Evolutionary conservation across 2,329 filamentous ascomycete species (phyloP), one percentile per base, ranked within the genome.

Genomic region (Colletotrichum sp.): DNA sequence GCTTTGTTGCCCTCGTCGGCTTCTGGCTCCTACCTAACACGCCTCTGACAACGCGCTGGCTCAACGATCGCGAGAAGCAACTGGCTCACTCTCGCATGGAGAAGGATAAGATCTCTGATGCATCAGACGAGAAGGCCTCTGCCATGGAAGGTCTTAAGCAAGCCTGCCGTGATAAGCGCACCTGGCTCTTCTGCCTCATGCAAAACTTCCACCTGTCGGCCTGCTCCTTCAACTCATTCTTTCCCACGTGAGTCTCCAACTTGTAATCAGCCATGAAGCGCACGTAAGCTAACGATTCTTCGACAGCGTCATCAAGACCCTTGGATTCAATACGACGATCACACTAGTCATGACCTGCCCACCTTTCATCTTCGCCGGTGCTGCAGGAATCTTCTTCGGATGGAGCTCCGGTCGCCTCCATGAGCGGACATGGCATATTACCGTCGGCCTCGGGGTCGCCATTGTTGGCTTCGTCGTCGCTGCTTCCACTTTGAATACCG

Each of bases 1-100:
- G 93, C 5, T 4, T 93, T 2, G 87, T 93, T n/a, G 93, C 92
- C 3, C 78, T 93, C 6, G 82, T 86, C 3, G 91, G 89, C 7
- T 93, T 92, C 84, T 94, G 90, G 89, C 76, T 88, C 34, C 85
- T 87, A 18, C 87, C 85, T 10, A 83, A 84, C 77, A 85, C 82
- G 68, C 85, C 81, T 10, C 81, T 86, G 34, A 85, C 85, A 30
- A 87, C 87, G 0, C 81, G 81, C 9, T 89, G 89, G 81, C 84
- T 90, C 60, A 87, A 81, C 3, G 82, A 83, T 2, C 85, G 87
- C 24, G 88, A 91, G 79, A 85, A 86, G 39, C 83, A 88, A 49
- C 82, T 90, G 7, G 88, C 88, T 3, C 86, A 88, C 73, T 81
- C 81, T 26, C 86, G 89, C 55, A 88, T 89, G 82, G 86, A 88